phyloP scores from a whole-genome alignment of 441 rosid species.

The Populus hybrid region DNA sequence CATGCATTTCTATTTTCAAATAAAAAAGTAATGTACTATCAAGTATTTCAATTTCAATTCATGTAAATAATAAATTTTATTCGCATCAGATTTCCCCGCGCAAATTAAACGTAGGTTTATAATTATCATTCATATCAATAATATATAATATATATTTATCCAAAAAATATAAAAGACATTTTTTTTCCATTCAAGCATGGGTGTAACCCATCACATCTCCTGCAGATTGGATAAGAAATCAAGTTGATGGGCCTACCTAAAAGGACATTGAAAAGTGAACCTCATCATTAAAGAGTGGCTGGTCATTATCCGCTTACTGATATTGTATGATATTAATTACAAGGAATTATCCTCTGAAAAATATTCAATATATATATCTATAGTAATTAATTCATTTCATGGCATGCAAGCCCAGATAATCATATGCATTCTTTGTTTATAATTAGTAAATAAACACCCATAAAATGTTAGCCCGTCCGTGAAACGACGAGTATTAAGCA shows the following conservation, averaged over 20 bases:
- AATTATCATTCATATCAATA: too few relatives aligned
- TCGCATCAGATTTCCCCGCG: too few relatives aligned
- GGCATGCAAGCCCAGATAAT: neutral
- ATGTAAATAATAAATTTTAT: too few relatives aligned
- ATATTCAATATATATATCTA: neutral
- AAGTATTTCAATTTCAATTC: too few relatives aligned
- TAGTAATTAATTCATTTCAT: neutral
- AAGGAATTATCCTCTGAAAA: neutral
- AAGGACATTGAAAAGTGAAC: neutral
- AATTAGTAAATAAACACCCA: neutral
- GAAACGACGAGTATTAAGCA: neutral
- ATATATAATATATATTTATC: too few relatives aligned
- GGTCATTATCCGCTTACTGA: neutral
- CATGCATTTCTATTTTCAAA: too few relatives aligned
- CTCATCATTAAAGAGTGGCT: neutral
- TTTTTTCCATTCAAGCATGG: too few relatives aligned
- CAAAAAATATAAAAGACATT: too few relatives aligned
- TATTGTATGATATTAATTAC: neutral
- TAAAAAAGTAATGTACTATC: too few relatives aligned
- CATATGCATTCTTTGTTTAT: neutral
- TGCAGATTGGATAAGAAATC: neutral
- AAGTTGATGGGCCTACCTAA: neutral
- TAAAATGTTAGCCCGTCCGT: neutral
- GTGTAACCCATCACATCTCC: neutral
- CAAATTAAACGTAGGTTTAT: too few relatives aligned